phyloP scores from a whole-genome alignment of 805 yeast species.

The Starmera dryadoides region DNA sequence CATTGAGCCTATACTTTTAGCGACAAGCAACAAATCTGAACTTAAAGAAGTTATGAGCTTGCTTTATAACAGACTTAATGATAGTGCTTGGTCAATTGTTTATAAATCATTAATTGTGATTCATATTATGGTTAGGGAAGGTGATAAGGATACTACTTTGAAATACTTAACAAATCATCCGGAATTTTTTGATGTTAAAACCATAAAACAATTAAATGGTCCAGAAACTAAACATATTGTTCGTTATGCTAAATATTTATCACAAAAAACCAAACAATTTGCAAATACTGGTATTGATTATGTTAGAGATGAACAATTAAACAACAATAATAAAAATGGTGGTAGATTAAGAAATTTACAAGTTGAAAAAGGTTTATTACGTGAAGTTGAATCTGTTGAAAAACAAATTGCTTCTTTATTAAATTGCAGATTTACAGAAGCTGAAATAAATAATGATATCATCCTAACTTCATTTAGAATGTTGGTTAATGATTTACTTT shows the following conservation, averaged over 20 bases:
- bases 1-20: conserved; percentile 79
- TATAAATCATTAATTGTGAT: conserved; percentile 79
- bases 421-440: conserved; percentile 67
- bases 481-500: conserved; percentile 82
- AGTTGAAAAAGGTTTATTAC: conserved; percentile 72
- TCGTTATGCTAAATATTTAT: conserved; percentile 67
- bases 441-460: conserved; percentile 79
- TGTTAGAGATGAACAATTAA: conserved; percentile 59
- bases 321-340: conserved; percentile 38
- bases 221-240: conserved; percentile 50
- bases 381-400: conserved; percentile 83
- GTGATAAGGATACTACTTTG: conserved; percentile 70
- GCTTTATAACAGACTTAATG: conserved; percentile 55
- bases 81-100: conserved; percentile 86
- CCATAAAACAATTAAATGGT: conserved; percentile 22
- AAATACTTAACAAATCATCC: conserved; percentile 45
- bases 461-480: conserved; percentile 78
- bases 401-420: conserved; percentile 71
- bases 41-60: conserved; percentile 65
- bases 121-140: conserved; percentile 91
- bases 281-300: conserved; percentile 63
- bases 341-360: conserved; percentile 58
- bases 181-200: conserved; percentile 42
- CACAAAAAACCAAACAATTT: conserved; percentile 62
- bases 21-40: conserved; percentile 32